These are phyloP conservation scores for Paradendryphiella salina DNA, from an alignment of 2,329 filamentous ascomycete genomes.

Conservation along the genomic window DNA sequence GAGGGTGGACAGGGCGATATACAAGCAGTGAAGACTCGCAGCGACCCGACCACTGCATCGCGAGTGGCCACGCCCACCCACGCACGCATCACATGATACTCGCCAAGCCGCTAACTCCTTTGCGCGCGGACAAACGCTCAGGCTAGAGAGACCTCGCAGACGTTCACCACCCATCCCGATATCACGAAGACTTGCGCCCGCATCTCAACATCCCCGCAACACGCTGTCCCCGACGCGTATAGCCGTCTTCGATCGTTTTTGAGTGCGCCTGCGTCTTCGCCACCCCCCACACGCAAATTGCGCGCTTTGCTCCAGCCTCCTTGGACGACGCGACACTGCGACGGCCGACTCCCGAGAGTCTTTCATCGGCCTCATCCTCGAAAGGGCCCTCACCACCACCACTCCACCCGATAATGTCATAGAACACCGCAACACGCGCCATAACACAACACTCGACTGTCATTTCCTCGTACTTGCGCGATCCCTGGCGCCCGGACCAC, in stretches of 20 bases:
- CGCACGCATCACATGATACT: conserved; percentile 21
- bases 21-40: conserved; percentile 1
- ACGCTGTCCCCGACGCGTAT: conserved; percentile 44
- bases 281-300: conserved; percentile 34
- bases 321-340: conserved; percentile 37
- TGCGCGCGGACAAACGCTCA: conserved; percentile 17
- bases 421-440: conserved; percentile 34
- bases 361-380: conserved; percentile 41
- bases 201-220: conserved; percentile 44
- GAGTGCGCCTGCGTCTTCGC: conserved; percentile 36
- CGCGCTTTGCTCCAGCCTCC: conserved; percentile 33
- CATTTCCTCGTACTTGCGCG: conserved; percentile 31
- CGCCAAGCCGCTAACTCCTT: conserved; percentile 20
- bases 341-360: conserved; percentile 34
- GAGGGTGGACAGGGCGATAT: conserved; percentile 2
- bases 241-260: conserved; percentile 22
- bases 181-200: conserved; percentile 39
- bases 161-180: conserved; percentile 37
- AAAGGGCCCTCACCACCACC: conserved; percentile 31
- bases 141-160: conserved; percentile 18
- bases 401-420: conserved; percentile 43
- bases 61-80: conserved; percentile 8
- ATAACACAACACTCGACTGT: conserved; percentile 28
- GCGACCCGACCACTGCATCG: neutral
- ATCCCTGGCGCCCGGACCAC: conserved; percentile 19